Evolutionary conservation across 2,329 filamentous ascomycete species (phyloP), one percentile per base, ranked within the genome.

Genomic region (Chaetomium sp.): DNA sequence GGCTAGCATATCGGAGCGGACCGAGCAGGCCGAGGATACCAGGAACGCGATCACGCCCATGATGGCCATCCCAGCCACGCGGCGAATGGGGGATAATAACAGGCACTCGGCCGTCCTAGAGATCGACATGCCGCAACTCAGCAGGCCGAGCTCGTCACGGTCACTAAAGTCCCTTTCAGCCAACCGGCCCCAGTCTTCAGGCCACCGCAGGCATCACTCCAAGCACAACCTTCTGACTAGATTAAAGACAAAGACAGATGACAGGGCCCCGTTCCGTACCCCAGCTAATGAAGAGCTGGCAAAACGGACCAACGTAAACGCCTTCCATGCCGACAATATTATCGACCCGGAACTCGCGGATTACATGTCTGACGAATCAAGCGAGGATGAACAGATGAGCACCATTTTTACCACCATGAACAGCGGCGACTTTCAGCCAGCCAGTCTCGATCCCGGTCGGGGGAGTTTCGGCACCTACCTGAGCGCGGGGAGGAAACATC

Each of bases 281-380:
- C 83, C 87, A 12, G 80, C 83, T 21, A 87, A 81, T 10, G 87
- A 96, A 60, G 89, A 93, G 65, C 79, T 83, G 56, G 80, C 83
- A 4, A 87, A 84, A 68, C 89, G 88, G 68, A 80, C 86, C 8
- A 87, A 87, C 50, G 83, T 97, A 42, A 90, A 93, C 19, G 93
- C 93, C n/a, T 98, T 99, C 71, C 95, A 99, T 75, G 93, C 95
- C 73, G 95, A 99, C 79, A 98, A 95, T 74, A 97, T 99, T 70
- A 98, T 99, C 70, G 95, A 99, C 74, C 95, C 95, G 1, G 95
- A 99, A 73, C 81, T 99, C 61, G 94, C 93, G 5, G 91, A 92
- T 38, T 99, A 96, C 77, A 90, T 99, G 83, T 99, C 95, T 7
- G 95, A 99, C 74, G 93, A 91, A 56, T 97, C 93, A 1, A 97